Base-by-base conservation (phyloP, 1,284 basidiomycete genomes). In the Crucibulum parvulum region DNA sequence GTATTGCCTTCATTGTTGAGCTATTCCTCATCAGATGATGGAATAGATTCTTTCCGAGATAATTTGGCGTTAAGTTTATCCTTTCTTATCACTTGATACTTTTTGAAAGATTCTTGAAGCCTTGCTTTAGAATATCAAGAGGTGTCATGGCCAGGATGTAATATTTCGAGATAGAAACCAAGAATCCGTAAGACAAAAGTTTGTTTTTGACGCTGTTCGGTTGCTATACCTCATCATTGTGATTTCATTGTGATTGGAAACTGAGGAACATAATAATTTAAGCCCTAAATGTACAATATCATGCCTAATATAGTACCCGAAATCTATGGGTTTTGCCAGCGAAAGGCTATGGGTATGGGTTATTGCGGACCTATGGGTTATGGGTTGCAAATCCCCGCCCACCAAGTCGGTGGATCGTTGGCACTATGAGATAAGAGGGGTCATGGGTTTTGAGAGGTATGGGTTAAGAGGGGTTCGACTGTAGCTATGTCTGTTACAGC, bases 1-100 rank as follows among this genome's bases (percentile, higher is more conserved):
- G 54, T 31, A 47, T 69, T 68, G 3, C 50, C 68, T 15, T 59
- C 53, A 11, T 63, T 45, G 54, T 69, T 65, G 9, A 69, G 52
- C 63, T 63, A 67, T 11, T 41, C 4, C 24, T 58, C 53, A n/a
- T 67, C 62, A 15, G 46, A 50, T 7, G 34, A 43, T 34, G 59
- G 51, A 24, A 66, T 36, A 16, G 34, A 16, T 34, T 55, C 38
- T 43, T 46, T 55, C n/a, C 6, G n/a, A 45, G 37, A 16, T 24
- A 55, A 38, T 15, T 55, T 55, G 6, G 39, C 39, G 31, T 16
- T 16, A 9, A 45, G 11, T 10, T 16, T 38, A 55, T 55, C 53
- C 39, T 55, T 55, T n/a, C 39, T 15, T 15, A 43, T 13, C 41
- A 4, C 41, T 43, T 43, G 41, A 43, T 43, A 15, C 15, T 43